A percentile compares a stretch with the other conserved stretches of the same genome.
Evolutionary conservation across 441 rosid genomes (phyloP).

Genomic region (Pelargonium myrrhifolium): DNA sequence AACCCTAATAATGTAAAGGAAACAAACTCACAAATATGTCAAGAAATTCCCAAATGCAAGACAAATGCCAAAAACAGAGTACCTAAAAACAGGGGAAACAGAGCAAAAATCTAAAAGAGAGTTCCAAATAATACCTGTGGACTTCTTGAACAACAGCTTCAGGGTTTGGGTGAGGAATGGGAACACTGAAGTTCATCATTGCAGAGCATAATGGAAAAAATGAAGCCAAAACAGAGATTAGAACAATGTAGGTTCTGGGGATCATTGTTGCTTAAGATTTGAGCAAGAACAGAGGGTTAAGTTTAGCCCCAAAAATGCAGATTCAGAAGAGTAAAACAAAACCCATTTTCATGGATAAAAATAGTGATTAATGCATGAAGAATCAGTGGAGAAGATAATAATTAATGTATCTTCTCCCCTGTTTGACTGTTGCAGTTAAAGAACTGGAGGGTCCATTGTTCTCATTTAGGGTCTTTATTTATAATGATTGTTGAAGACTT

Average conservation of each 20-base stretch:
- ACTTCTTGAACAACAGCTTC: constrained; percentile 66
- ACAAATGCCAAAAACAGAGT: constrained; percentile 1
- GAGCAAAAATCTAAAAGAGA: constrained; percentile 11
- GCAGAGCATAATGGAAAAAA: constrained; percentile 28
- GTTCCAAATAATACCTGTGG: constrained; percentile 40
- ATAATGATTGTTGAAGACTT: neutral
- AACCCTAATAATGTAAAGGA: too few relatives aligned
- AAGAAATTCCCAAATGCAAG: too few relatives aligned
- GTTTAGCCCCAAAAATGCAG: neutral
- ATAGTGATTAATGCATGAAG: neutral
- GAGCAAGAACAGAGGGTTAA: neutral
- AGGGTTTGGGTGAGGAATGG: constrained; percentile 60
- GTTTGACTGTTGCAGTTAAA: neutral
- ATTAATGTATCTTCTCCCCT: neutral
- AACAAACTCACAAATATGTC: too few relatives aligned
- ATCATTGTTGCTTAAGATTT: constrained; percentile 29
- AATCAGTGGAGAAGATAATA: neutral
- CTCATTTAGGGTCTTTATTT: neutral
- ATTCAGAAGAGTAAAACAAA: neutral
- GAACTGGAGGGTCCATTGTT: neutral
- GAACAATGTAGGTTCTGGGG: constrained; percentile 48
- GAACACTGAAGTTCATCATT: constrained; percentile 46
- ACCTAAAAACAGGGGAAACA: constrained; percentile 5
- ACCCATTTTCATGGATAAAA: neutral
- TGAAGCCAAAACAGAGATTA: constrained; percentile 35